These are phyloP conservation scores for Komagataella ulmi DNA, from an alignment of 805 yeast genomes.

Conservation along the genomic window DNA sequence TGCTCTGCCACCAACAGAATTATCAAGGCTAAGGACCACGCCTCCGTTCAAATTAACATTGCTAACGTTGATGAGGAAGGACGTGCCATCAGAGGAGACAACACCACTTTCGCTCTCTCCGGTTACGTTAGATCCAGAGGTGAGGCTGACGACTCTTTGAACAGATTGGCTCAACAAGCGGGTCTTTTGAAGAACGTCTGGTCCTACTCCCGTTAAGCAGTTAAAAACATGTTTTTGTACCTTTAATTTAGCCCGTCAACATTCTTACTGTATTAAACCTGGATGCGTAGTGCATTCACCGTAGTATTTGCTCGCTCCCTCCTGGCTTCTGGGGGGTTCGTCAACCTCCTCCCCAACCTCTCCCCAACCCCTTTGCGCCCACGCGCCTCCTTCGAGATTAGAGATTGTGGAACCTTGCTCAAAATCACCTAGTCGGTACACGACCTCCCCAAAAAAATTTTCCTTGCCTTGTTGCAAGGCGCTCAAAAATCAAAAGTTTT, in stretches of 20 bases:
- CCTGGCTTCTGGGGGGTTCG: no score
- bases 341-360: background rate
- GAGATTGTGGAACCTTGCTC: background rate
- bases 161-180: constrained; percentile 98
- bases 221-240: background rate
- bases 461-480: background rate
- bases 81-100: constrained; percentile 80
- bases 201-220: constrained; percentile 70
- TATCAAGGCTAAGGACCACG: constrained; percentile 99
- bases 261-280: background rate
- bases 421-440: background rate
- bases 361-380: background rate
- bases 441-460: background rate
- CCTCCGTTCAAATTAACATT: constrained; percentile 97
- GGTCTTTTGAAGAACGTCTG: constrained; percentile 95
- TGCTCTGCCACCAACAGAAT: constrained; percentile 99
- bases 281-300: background rate
- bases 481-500: background rate
- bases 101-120: constrained; percentile 90
- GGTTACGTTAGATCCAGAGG: constrained; percentile 98
- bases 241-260: background rate
- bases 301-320: background rate
- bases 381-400: background rate
- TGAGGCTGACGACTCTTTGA: constrained; percentile 97
- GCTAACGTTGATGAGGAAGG: constrained; percentile 98